Conservation (phyloP, 75 land plant genomes). For the Pseudotsuga menziesii region DNA sequence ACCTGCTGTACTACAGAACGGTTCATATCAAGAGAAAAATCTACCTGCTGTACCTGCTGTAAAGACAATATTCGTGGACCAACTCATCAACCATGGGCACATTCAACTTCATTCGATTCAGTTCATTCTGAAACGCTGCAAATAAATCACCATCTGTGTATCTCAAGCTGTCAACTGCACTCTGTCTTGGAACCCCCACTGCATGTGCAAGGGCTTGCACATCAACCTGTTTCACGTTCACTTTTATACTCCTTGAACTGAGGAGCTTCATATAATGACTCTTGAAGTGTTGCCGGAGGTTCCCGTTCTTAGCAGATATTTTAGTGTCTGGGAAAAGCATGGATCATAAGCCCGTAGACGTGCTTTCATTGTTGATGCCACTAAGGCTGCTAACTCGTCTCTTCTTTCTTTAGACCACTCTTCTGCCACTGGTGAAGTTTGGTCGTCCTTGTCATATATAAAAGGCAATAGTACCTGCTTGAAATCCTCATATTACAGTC, state of each 20-base stretch:
- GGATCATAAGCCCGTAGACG: constrained; percentile 91
- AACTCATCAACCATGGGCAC: constrained; percentile 71
- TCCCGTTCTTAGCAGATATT: constrained; percentile 94
- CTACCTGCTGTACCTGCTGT: too few relatives aligned
- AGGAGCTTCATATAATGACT: constrained; percentile 69
- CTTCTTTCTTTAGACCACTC: constrained; percentile 98
- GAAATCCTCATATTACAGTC: too few relatives aligned
- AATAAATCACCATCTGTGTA: constrained; percentile 78
- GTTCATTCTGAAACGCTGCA: constrained; percentile 96
- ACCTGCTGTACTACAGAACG: too few relatives aligned
- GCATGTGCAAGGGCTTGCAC: constrained; percentile 98
- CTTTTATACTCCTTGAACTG: constrained; percentile 61
- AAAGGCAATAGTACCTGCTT: too few relatives aligned
- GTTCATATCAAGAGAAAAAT: too few relatives aligned
- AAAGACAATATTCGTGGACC: constrained; percentile 88
- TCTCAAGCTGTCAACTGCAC: constrained; percentile 91
- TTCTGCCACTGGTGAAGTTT: too few relatives aligned
- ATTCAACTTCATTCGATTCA: constrained; percentile 79
- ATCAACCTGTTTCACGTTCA: constrained; percentile 67
- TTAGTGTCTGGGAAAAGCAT: constrained; percentile 76
- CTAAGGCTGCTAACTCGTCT: constrained; percentile 77
- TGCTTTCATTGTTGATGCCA: constrained; percentile 84
- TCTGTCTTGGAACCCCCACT: constrained; percentile 89
- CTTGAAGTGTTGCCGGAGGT: constrained; percentile 76
- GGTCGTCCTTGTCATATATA: too few relatives aligned